Conservation (phyloP, 495 filamentous ascomycete species). For the Aspergillus sclerotiicarbonarius region DNA sequence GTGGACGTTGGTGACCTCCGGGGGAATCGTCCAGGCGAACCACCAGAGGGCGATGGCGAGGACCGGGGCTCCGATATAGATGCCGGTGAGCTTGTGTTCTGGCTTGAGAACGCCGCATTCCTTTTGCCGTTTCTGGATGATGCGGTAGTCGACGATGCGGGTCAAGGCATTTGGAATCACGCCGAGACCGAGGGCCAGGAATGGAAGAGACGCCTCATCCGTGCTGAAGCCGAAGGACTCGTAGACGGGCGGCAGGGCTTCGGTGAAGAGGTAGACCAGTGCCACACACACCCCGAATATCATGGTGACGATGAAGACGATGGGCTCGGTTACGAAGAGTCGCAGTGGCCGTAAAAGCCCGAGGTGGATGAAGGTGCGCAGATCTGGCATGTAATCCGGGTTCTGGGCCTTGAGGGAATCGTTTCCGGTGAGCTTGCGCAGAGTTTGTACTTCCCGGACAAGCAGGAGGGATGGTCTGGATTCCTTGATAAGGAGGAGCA, state of each 20-base stretch:
- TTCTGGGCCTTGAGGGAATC: not conserved
- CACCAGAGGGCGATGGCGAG: conserved; percentile 38
- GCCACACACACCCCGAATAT: conserved; percentile 42
- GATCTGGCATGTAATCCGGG: not conserved
- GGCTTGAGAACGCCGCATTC: conserved; percentile 18
- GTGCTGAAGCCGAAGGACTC: conserved; percentile 28
- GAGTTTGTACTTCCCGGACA: not conserved
- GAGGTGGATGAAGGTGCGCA: not conserved
- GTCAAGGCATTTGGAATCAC: conserved; percentile 27
- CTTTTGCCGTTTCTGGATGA: conserved; percentile 11
- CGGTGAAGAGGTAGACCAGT: conserved; percentile 51
- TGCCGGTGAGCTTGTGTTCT: conserved; percentile 43
- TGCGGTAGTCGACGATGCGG: conserved; percentile 30
- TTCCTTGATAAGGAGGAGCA: conserved; percentile 2
- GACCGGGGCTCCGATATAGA: conserved; percentile 37
- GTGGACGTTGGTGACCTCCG: conserved; percentile 15
- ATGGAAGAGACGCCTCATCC: conserved; percentile 33
- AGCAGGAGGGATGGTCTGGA: conserved; percentile 4
- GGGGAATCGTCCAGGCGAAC: conserved; percentile 47
- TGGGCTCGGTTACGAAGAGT: conserved; percentile 46
- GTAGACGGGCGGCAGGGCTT: conserved; percentile 39
- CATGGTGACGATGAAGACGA: conserved; percentile 41
- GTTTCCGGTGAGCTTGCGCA: not conserved
- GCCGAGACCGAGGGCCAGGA: conserved; percentile 39
- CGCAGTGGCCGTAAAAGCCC: conserved; percentile 35